Evolutionary conservation across 2,329 filamentous ascomycete species (phyloP), one percentile per base, ranked within the genome.

Genomic region (Raffaelea ambrosiae): DNA sequence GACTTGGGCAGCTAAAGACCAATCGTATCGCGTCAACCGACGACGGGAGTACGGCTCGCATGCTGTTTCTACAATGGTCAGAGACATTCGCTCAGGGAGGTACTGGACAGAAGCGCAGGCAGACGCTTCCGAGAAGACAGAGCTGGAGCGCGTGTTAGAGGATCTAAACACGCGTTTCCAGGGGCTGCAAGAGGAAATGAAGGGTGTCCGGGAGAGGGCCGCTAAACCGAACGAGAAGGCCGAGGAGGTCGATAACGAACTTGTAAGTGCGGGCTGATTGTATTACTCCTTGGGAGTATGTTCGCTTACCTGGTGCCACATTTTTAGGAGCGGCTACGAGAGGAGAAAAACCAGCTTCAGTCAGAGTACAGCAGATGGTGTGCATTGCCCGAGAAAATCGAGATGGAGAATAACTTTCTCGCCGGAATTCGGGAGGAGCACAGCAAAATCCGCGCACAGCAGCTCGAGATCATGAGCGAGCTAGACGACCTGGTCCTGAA

Each of bases 91-190:
- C 16, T 66, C 64, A 2, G 88, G 88, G 4, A 69, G 61, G 33
- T 78, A 77, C 58, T 96, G 93, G 82, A 89, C 83, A 1, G 81
- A 88, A 41, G 81, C 87, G 52, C 83, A 86, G 3, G 75, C 89
- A 7, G 87, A 95, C 59, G 66, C 67, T 4, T 69, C 77, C 20
- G 82, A 77, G 50, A 88, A 85, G 61, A 64, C 67, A 14, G 74
- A 81, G 45, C 62, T 93, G 16, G 70, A 79, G 50, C 69, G 70
- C 16, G 73, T 70, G 7, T 64, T 84, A 1, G 51, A 57, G 0
- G 72, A 77, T 40, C 52, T 72, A 2, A 54, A 60, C 3, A 58
- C 51, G 4, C 64, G 74, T 44, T 51, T 62, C 14, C 54, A 55
- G 1, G 53, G 59, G 11, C 44, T 77, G 23, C 63, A 58, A 44